Conservation (phyloP, 176 grass and related monocot species). For the Themeda triandra region DNA sequence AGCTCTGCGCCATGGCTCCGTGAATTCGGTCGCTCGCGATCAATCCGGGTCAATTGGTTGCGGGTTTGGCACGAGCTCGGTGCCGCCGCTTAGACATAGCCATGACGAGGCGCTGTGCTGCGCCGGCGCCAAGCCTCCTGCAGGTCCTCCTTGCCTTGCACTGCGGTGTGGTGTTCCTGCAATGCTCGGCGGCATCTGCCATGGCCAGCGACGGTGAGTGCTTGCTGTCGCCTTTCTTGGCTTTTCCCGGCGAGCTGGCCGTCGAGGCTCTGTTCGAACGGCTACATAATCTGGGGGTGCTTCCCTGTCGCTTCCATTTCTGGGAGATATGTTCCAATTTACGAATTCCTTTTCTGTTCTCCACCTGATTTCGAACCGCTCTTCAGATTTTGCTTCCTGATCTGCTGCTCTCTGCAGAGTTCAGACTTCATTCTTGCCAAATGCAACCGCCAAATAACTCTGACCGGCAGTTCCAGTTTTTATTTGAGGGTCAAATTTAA, state of each 20-base stretch:
- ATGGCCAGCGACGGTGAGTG: conserved; percentile 36
- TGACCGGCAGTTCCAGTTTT: neutral
- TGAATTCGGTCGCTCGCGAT: conserved; percentile 20
- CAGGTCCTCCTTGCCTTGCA: conserved; percentile 40
- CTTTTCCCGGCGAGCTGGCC: neutral
- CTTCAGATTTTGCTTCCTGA: conserved; percentile 19
- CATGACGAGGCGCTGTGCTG: conserved; percentile 28
- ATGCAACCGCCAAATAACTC: neutral
- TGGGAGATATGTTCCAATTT: neutral
- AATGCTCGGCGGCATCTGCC: conserved; percentile 17
- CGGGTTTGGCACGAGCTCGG: neutral
- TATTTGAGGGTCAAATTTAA: neutral
- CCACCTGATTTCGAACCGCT: neutral
- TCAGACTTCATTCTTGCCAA: neutral
- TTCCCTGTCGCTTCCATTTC: neutral
- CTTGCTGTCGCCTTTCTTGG: neutral
- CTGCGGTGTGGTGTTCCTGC: conserved; percentile 37
- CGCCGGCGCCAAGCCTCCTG: neutral
- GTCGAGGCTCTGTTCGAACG: neutral
- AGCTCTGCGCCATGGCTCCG: neutral
- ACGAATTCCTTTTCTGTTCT: neutral
- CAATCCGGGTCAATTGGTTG: neutral
- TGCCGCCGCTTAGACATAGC: neutral
- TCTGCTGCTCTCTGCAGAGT: neutral
- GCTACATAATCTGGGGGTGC: neutral